Percentiles rank a stretch among this genome's conserved stretches.
These are phyloP conservation scores for Talaromyces sp. DNA, from an alignment of 2,329 filamentous ascomycete genomes.

Conservation along the genomic window DNA sequence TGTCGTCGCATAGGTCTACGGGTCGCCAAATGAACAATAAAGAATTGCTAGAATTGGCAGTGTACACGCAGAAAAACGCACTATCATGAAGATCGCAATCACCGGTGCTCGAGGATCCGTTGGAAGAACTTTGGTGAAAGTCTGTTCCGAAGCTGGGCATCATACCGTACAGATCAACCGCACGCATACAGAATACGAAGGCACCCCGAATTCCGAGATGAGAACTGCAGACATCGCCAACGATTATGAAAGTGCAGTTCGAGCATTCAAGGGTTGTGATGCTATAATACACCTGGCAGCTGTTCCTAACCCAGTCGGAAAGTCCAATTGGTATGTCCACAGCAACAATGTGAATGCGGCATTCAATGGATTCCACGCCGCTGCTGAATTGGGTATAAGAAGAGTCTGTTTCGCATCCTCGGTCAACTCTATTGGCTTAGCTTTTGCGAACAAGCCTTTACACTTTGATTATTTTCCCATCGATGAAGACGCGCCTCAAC, in stretches of 20 bases:
- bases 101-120: constrained; percentile 35
- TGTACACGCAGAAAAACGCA: not conserved
- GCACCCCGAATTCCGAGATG: constrained; percentile 30
- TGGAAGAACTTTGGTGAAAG: constrained; percentile 27
- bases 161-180: constrained; percentile 33
- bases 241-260: constrained; percentile 29
- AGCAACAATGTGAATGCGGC: constrained; percentile 35
- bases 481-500: constrained; percentile 31
- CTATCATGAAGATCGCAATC: constrained; percentile 38
- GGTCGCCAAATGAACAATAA: not conserved
- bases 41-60: no score
- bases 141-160: constrained; percentile 29
- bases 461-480: constrained; percentile 36
- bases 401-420: constrained; percentile 35
- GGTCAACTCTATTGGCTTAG: constrained; percentile 37
- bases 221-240: constrained; percentile 29
- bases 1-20: not conserved
- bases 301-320: constrained; percentile 33
- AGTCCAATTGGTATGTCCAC: constrained; percentile 29
- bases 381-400: constrained; percentile 31
- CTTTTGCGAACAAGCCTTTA: constrained; percentile 32
- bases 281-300: constrained; percentile 37
- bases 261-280: constrained; percentile 33
- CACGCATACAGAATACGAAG: constrained; percentile 26
- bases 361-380: constrained; percentile 38